Conservation (phyloP, 176 grass and related monocot genomes). For the Cymbopogon citratus region DNA sequence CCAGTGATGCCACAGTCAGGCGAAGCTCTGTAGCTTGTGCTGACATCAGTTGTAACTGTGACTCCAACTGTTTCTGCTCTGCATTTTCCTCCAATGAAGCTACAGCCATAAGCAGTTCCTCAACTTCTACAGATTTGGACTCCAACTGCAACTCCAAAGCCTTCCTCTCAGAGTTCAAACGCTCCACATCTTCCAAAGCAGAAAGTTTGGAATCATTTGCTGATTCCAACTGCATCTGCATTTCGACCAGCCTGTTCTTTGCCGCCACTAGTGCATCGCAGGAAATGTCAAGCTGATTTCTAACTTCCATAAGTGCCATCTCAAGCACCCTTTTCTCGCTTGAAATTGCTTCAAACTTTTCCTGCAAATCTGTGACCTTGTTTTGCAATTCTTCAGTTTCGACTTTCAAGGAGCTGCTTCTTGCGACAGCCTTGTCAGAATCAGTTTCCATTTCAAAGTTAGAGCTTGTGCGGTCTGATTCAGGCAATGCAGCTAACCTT, state of each 20-base stretch:
- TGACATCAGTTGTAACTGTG: constrained; percentile 45
- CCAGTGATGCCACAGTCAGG: constrained; percentile 51
- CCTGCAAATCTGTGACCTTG: constrained; percentile 46
- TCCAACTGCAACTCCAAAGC: constrained; percentile 56
- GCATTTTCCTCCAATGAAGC: constrained; percentile 65
- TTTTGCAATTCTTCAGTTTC: constrained; percentile 54
- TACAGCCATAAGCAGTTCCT: constrained; percentile 47
- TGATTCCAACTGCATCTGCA: constrained; percentile 62
- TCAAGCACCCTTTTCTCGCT: constrained; percentile 64
- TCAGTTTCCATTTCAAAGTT: constrained; percentile 55
- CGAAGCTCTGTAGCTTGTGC: constrained; percentile 46
- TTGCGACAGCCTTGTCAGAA: constrained; percentile 40
- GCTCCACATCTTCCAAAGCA: constrained; percentile 40
- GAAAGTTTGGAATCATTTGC: constrained; percentile 48
- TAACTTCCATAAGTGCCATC: constrained; percentile 49
- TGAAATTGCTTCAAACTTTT: constrained; percentile 52
- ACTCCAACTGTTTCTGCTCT: constrained; percentile 55
- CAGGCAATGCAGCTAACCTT: constrained; percentile 67
- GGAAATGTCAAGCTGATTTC: constrained; percentile 62
- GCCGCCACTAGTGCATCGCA: constrained; percentile 47
- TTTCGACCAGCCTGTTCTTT: constrained; percentile 71
- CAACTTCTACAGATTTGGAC: constrained; percentile 47
- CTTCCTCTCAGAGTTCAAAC: constrained; percentile 50
- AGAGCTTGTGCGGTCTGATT: constrained; percentile 48
- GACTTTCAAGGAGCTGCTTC: constrained; percentile 35